These are phyloP conservation scores for Pseudogymnoascus sp. DNA, from an alignment of 2,329 filamentous ascomycete species.

Conservation along the genomic window DNA sequence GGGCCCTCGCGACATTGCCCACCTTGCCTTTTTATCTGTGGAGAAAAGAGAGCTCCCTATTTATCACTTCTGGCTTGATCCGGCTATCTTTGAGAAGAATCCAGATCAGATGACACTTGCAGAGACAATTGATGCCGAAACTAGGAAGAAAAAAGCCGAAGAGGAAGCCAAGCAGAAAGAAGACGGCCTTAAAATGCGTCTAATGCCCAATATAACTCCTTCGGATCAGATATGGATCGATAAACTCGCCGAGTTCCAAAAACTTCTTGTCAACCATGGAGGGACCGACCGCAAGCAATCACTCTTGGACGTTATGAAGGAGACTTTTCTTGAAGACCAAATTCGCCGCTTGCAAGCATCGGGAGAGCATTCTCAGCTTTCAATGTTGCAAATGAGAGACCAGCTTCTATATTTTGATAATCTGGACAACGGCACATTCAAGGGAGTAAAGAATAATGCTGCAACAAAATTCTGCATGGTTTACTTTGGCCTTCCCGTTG, in stretches of 20 bases:
- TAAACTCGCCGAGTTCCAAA: conserved; percentile 7
- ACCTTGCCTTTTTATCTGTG: conserved; percentile 1
- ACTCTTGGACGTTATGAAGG: conserved; percentile 12
- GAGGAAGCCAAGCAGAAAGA: neutral
- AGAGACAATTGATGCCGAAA: neutral
- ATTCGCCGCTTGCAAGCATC: conserved; percentile 14
- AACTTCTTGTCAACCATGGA: conserved; percentile 9
- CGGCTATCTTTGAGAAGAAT: neutral
- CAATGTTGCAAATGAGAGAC: conserved; percentile 12
- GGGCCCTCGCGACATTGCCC: neutral
- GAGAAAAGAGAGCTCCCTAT: neutral
- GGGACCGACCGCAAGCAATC: neutral
- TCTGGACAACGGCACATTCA: conserved; percentile 16
- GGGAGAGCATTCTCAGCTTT: conserved; percentile 15
- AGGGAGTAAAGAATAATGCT: conserved; percentile 21
- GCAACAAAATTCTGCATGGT: conserved; percentile 27
- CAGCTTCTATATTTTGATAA: conserved; percentile 17
- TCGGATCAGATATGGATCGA: conserved; percentile 15
- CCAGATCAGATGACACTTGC: neutral
- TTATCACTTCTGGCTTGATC: neutral
- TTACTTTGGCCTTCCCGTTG: conserved; percentile 26
- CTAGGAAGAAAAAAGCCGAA: neutral
- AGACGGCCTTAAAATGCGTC: neutral
- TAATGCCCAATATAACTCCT: conserved; percentile 17
- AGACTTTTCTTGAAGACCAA: neutral